Evolutionary conservation across 768 basidiomycete species (phyloP), one percentile per base, ranked within the genome.

Genomic region (Agrocybe pediades): DNA sequence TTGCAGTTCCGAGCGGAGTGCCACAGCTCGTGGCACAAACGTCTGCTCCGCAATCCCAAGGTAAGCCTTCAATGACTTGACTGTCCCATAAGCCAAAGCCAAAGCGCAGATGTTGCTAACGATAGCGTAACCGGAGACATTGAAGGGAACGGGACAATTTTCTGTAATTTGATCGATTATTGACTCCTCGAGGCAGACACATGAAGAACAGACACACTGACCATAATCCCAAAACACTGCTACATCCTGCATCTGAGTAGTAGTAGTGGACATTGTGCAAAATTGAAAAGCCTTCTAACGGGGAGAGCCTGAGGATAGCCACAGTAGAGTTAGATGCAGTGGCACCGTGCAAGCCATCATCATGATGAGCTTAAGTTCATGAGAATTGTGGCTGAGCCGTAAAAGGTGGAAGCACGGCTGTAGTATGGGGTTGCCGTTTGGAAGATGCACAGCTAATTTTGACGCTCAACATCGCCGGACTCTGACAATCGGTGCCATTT

Each of bases 1-100:
- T 49, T 81, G 78, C 0, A 83, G 66, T 48, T 82, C 62, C 2
- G 65, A 66, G 16, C 65, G 62, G 11, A 66, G 41, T 3, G 51
- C 7, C 25, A 51, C 27, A 19, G 59, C 51, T 39, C 53, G 58
- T 0, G 55, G 40, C 21, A 39, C 29, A 39, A 57, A 27, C 25
- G 41, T 29, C 30, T 65, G 66, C 33, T 68, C 69, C n/a, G 66
- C 55, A 15, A 66, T 62, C 24, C 63, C 65, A 44, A 67, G 57
- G 53, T 72, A 72, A 13, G 70, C 66, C 49, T 67, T 72, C 52
- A 75, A 67, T 23, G 61, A 50, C 39, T 63, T 67, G 23, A 73
- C 62, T 20, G 57, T 65, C 15, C 70, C 73, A 52, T 63, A 68
- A 16, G 53, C 55, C 24, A 62, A 62, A 21, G 67, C 64, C 3